Evolutionary conservation across 78 protist species (phyloP), one percentile per base, ranked within the genome.

Genomic region (Dictyostelium discoideum): DNA sequence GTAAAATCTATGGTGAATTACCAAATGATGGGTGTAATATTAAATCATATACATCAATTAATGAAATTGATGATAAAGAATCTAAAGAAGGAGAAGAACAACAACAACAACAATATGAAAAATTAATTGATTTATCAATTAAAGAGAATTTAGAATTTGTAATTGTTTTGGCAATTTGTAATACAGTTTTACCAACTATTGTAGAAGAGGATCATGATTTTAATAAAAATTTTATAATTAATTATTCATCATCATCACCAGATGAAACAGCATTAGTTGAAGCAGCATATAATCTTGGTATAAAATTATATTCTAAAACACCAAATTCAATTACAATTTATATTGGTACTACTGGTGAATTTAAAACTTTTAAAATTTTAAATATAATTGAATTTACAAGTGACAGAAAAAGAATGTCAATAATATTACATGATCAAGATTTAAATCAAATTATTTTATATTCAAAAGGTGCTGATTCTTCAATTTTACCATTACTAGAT

Each of bases 401-500:
- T 29, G 93, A 96, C 32, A 96, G 99, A 44, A 98, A 98, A 97
- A 96, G 98, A 60, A 98, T 98, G 99, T 93, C 98, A 1, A 86
- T 97, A 39, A 48, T 99, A 42, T 94, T 97, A 42, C 79, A 92
- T 24, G 86, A 84, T 5, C 18, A 13, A 26, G 32, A 42, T 42
- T 20, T 63, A 13, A 81, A 93, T 32, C 83, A 81, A 48, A 82
- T 96, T 32, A 32, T 42, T 20, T n/a, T 97, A 54, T 90, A 74
- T 88, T 69, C 86, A 67, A 99, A 99, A 85, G 99, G 99, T 26
- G 99, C 98, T n/a, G 99, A 97, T 93, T 8, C 88, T 5, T 57
- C 89, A 13, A 93, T 98, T 57, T 24, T 92, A 18, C 76, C 80
- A 4, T 48, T n/a, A 32, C 10, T 85, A 8, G 54, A 42, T 8